Conservation (phyloP, 1,139 yeast species). For the Ogataea hybrid region DNA sequence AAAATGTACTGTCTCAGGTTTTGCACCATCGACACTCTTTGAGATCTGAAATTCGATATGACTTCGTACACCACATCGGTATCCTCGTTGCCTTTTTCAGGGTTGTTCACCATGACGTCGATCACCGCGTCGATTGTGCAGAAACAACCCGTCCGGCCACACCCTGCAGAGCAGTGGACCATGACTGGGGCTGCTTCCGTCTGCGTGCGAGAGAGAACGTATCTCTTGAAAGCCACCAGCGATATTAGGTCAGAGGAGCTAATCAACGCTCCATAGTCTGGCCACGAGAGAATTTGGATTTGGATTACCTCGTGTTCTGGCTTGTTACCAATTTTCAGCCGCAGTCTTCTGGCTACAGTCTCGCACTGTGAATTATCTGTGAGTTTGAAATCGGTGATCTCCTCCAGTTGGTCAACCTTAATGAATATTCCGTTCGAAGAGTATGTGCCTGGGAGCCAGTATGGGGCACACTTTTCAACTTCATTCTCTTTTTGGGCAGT, state of each 20-base stretch:
- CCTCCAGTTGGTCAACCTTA: constrained; percentile 33
- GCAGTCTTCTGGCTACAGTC: constrained; percentile 36
- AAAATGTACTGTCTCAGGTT: constrained; percentile 52
- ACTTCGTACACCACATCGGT: constrained; percentile 41
- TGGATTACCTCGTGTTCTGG: constrained; percentile 41
- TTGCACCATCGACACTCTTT: constrained; percentile 59
- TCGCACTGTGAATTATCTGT: constrained; percentile 20
- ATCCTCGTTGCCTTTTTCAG: constrained; percentile 9
- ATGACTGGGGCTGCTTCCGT: constrained; percentile 35
- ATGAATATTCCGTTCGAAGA: constrained; percentile 38
- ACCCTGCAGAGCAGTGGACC: constrained; percentile 60
- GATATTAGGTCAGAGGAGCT: constrained; percentile 43
- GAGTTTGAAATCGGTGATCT: constrained; percentile 23
- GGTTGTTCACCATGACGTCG: constrained; percentile 32
- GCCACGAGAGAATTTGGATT: constrained; percentile 51
- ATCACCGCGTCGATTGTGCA: constrained; percentile 50
- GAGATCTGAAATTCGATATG: constrained; percentile 48
- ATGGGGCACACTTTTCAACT: constrained; percentile 53
- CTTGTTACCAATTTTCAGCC: constrained; percentile 31
- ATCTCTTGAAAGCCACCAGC: constrained; percentile 40
- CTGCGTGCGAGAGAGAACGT: constrained; percentile 29
- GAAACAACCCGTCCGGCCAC: constrained; percentile 59
- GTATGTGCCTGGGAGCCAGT: constrained; percentile 50
- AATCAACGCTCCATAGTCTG: constrained; percentile 47
- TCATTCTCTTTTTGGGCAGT: constrained; percentile 55